Evolutionary conservation across 805 yeast genomes (phyloP), one percentile per base, ranked within the genome.

Genomic region (Cephaloascus albidus): DNA sequence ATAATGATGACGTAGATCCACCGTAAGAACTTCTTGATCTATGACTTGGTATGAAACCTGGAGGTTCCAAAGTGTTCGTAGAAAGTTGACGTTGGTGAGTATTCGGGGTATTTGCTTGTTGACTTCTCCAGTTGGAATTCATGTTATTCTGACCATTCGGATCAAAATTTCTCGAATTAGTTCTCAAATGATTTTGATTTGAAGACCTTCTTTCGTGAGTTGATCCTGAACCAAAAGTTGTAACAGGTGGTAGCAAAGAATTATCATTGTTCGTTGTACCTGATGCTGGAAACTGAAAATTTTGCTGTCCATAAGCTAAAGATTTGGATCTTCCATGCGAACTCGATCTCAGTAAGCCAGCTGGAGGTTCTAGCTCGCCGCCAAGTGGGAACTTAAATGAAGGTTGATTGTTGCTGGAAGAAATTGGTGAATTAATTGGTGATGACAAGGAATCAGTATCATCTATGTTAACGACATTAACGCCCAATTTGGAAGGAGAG

Each of bases 31-130:
- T 76, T 48, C 90, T 75, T 15, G 79, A 68, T 50, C 85, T 76
- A 54, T 86, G 95, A 14, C 95, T 88, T 2, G 94, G 95, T 2
- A 76, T 76, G 61, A 78, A 86, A 14, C 46, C 36, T 4, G 68
- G 70, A 3, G 70, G 67, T 44, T 61, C 65, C 38, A 63, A 51
- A 16, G 54, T 35, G 53, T 23, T 58, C 40, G n/a, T 46, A 47
- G 33, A 37, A 18, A 34, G 18, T 30, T 30, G 39, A 14, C 18
- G 33, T 18, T 30, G 34, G 17, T 35, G 38, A 6, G 35, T 10
- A 33, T n/a, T 18, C 14, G 17, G 12, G 12, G 35, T 16, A 18
- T 10, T 20, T n/a, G 4, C 70, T 42, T 74, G 76, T 51, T 74
- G 82, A 20, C 61, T 58, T 58, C 89, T 74, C 89, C 89, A 81